Evolutionary conservation across 805 yeast species (phyloP).

Genomic region (Maudiozyma serrabonitensis): DNA sequence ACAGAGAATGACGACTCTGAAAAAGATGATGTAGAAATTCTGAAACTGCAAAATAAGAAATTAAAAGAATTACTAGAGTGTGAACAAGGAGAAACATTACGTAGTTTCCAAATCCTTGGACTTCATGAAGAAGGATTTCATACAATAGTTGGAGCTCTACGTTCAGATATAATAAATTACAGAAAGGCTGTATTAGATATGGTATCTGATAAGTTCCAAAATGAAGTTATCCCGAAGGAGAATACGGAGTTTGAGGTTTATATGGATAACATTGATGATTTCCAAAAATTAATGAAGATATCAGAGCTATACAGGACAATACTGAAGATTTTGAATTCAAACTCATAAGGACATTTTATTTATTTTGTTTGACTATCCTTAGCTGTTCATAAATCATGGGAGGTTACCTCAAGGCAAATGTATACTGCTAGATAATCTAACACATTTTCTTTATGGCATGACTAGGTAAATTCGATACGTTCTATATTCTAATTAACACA

Average conservation of each 20-base stretch:
- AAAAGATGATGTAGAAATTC: neutral
- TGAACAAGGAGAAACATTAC: constrained; percentile 6
- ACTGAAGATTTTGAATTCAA: neutral
- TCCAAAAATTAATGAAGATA: constrained; percentile 14
- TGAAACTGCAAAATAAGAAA: neutral
- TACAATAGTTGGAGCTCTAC: constrained; percentile 11
- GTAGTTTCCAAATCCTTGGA: constrained; percentile 11
- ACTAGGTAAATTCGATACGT: no score
- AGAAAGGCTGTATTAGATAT: constrained; percentile 7
- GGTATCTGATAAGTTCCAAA: constrained; percentile 7
- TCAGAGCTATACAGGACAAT: constrained; percentile 12
- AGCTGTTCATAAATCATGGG: no score
- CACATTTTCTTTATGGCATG: no score
- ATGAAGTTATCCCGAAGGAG: constrained; percentile 13
- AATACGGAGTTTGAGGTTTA: constrained; percentile 16
- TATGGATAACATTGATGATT: constrained; percentile 11
- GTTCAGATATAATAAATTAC: constrained; percentile 12
- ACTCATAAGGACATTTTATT: neutral
- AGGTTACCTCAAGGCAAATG: no score
- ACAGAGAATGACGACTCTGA: neutral
- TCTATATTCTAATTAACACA: no score
- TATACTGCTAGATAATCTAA: no score
- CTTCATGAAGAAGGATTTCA: constrained; percentile 15
- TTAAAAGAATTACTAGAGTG: constrained; percentile 4
- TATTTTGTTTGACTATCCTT: neutral